A percentile compares a stretch with the other conserved stretches of the same genome.
phyloP scores from a whole-genome alignment of 106 monocot species.

The Acanthochlamys bracteata region DNA sequence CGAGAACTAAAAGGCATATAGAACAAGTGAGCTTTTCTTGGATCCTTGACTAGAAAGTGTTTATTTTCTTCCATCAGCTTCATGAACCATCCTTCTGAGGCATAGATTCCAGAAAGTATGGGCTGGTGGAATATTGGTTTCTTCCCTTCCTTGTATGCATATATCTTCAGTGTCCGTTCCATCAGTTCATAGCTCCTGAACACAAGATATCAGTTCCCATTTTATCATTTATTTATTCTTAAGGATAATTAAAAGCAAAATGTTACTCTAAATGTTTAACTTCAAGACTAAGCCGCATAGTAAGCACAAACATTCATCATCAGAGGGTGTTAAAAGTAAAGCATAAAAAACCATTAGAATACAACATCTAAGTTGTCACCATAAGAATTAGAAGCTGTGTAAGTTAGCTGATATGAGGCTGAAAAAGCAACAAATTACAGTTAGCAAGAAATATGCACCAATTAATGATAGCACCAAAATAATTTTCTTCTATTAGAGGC shows the following conservation, averaged over 20 bases:
- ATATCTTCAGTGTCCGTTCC: slow-evolving; percentile 85
- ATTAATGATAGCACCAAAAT: no score
- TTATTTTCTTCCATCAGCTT: slow-evolving; percentile 66
- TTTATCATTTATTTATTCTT: neutral
- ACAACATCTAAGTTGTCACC: slow-evolving; percentile 67
- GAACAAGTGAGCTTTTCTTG: slow-evolving; percentile 68
- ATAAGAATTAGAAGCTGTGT: slow-evolving; percentile 10
- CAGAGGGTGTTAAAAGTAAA: no score
- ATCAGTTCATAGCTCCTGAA: slow-evolving; percentile 94
- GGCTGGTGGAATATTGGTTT: slow-evolving; percentile 86
- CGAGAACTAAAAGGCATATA: slow-evolving; percentile 86
- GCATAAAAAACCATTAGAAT: slow-evolving; percentile 27
- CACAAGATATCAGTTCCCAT: neutral
- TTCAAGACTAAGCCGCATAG: no score
- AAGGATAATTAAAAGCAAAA: neutral
- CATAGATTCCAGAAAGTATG: slow-evolving; percentile 65
- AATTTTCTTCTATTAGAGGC: neutral
- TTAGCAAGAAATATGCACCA: no score
- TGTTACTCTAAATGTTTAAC: no score
- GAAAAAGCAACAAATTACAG: no score
- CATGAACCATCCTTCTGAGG: slow-evolving; percentile 99
- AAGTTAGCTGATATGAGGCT: no score
- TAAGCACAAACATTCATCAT: no score
- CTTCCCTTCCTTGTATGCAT: slow-evolving; percentile 64
- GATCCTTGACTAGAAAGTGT: slow-evolving; percentile 38